Evolutionary conservation across 2,329 filamentous ascomycete genomes (phyloP).

Genomic region (Fusarium lyarnte): DNA sequence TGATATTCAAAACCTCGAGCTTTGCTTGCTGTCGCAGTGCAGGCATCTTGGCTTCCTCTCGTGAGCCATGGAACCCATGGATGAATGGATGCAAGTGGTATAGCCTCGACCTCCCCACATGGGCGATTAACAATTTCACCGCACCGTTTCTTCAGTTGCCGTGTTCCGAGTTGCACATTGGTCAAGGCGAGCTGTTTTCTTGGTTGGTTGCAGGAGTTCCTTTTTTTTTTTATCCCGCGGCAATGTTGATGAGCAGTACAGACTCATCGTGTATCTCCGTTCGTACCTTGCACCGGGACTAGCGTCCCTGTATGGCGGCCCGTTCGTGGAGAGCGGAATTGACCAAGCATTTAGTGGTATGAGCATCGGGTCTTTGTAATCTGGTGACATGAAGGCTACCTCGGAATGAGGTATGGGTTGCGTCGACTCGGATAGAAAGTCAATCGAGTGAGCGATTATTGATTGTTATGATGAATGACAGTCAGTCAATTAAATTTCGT

Average conservation of each 20-base stretch:
- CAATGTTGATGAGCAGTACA: slow-evolving; percentile 9
- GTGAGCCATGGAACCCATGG: slow-evolving; percentile 18
- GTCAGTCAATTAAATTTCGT: not conserved
- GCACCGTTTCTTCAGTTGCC: slow-evolving; percentile 39
- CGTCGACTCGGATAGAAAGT: not conserved
- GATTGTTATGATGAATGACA: not conserved
- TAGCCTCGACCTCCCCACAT: slow-evolving; percentile 40
- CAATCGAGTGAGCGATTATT: slow-evolving; percentile 35
- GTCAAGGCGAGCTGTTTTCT: slow-evolving; percentile 2
- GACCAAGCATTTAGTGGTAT: slow-evolving; percentile 18
- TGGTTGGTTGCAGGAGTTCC: not conserved
- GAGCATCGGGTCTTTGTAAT: slow-evolving; percentile 12
- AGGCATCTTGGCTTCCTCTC: slow-evolving; percentile 16
- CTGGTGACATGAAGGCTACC: slow-evolving; percentile 30
- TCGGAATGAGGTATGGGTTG: slow-evolving; percentile 14
- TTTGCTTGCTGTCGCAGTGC: not conserved
- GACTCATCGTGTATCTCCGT: slow-evolving; percentile 21
- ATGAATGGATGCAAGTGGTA: slow-evolving; percentile 20
- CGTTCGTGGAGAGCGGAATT: slow-evolving; percentile 30
- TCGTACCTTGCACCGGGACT: slow-evolving; percentile 25
- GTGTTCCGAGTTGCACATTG: slow-evolving; percentile 42
- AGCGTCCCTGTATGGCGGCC: slow-evolving; percentile 31
- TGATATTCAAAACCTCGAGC: slow-evolving; percentile 8
- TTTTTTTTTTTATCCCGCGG: not conserved
- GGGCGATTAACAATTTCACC: slow-evolving; percentile 39